phyloP scores from a whole-genome alignment of 441 rosid species.

The Populus hybrid region DNA sequence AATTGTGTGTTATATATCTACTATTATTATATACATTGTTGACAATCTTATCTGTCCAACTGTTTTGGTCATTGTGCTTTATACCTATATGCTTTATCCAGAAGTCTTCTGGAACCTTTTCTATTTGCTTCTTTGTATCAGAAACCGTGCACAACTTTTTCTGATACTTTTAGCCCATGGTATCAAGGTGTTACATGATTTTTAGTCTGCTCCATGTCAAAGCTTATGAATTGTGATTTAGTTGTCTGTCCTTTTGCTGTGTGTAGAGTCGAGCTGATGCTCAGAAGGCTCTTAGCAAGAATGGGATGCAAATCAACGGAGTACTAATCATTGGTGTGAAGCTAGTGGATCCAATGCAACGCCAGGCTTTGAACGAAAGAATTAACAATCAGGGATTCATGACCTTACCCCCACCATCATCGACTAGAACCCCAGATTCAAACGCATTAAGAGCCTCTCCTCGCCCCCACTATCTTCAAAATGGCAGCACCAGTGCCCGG shows the following conservation, averaged over 20 bases:
- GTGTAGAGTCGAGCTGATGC: conserved; percentile 84
- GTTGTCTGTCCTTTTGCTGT: conserved; percentile 16
- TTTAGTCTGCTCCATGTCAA: not conserved
- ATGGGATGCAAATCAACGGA: conserved; percentile 80
- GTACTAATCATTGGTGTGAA: conserved; percentile 82
- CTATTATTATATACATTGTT: too few relatives aligned
- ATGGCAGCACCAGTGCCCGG: conserved; percentile 51
- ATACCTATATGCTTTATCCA: too few relatives aligned
- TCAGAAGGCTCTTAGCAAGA: conserved; percentile 82
- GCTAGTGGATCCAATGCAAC: conserved; percentile 80
- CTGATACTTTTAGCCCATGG: not conserved
- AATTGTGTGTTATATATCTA: too few relatives aligned
- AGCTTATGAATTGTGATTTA: not conserved
- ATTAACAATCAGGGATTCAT: conserved; percentile 76
- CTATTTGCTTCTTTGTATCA: too few relatives aligned
- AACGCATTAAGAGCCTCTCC: conserved; percentile 40
- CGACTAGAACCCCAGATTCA: conserved; percentile 45
- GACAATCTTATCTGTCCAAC: too few relatives aligned
- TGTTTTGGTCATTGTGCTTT: too few relatives aligned
- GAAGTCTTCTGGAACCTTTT: too few relatives aligned
- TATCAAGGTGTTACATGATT: not conserved
- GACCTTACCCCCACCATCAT: conserved; percentile 67
- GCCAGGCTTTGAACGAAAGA: conserved; percentile 67
- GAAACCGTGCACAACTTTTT: not conserved
- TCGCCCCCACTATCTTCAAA: conserved; percentile 60